Percentiles rank a stretch among this genome's conserved stretches.
Conservation (phyloP, 2,329 filamentous ascomycete genomes). For the Trichothecium roseum region DNA sequence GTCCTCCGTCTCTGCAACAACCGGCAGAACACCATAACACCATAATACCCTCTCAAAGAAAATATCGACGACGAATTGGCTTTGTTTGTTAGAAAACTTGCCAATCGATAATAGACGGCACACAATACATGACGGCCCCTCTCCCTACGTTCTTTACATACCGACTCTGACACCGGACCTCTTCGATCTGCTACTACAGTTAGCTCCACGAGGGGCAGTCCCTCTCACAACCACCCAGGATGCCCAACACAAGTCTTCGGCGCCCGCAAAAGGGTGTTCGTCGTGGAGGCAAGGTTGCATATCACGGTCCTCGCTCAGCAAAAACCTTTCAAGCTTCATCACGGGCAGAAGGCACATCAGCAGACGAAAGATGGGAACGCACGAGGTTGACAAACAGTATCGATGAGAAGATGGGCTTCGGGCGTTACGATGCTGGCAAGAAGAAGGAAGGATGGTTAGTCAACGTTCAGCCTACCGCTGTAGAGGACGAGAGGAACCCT, state of each 20-base stretch:
- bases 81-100: neutral
- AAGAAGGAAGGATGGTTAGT: conserved; percentile 81
- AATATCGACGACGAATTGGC: neutral
- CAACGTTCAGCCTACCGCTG: conserved; percentile 82
- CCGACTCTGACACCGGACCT: conserved; percentile 1
- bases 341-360: conserved; percentile 74
- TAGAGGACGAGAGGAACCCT: conserved; percentile 75
- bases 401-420: conserved; percentile 91
- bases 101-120: conserved; percentile 1
- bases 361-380: conserved; percentile 87
- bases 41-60: too few species aligned
- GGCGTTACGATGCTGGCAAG: conserved; percentile 80
- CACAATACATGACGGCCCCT: conserved; percentile 6
- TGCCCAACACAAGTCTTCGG: conserved; percentile 51
- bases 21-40: too few species aligned
- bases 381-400: conserved; percentile 75
- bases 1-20: too few species aligned
- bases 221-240: conserved; percentile 18
- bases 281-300: conserved; percentile 57
- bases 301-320: conserved; percentile 56
- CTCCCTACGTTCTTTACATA: neutral
- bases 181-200: neutral
- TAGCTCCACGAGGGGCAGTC: conserved; percentile 1
- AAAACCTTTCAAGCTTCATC: conserved; percentile 75
- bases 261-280: conserved; percentile 56